phyloP scores from a whole-genome alignment of 2,329 filamentous ascomycete species.

The Metarhizium sp. region DNA sequence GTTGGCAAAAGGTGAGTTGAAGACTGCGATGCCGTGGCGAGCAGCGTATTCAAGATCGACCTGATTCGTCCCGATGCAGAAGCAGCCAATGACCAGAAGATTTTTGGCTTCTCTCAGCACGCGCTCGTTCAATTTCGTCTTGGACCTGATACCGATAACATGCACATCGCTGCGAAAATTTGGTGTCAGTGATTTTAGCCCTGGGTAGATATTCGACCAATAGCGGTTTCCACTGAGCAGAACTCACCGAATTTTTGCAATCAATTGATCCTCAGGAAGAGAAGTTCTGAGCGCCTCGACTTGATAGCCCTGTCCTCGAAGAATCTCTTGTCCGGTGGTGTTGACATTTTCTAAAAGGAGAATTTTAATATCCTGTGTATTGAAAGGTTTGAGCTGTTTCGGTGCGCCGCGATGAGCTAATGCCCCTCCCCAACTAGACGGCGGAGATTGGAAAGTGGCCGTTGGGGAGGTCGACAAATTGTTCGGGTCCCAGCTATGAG shows the following conservation, averaged over 20 bases:
- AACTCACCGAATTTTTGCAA: constrained; percentile 85
- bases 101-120: constrained; percentile 87
- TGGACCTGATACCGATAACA: constrained; percentile 95
- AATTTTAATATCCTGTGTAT: constrained; percentile 93
- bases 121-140: constrained; percentile 84
- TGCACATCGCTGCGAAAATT: constrained; percentile 64
- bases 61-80: constrained; percentile 98
- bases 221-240: background rate
- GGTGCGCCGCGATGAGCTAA: constrained; percentile 27
- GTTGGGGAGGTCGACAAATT: constrained; percentile 64
- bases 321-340: constrained; percentile 73
- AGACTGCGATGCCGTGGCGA: constrained; percentile 82
- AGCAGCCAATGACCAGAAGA: constrained; percentile 91
- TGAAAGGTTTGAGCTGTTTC: constrained; percentile 90
- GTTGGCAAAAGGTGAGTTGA: constrained; percentile 98
- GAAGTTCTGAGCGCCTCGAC: constrained; percentile 87
- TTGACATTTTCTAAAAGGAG: constrained; percentile 95
- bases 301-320: constrained; percentile 84
- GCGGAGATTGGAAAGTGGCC: constrained; percentile 64
- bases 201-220: background rate
- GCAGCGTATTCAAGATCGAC: constrained; percentile 81
- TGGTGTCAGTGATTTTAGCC: constrained; percentile 8
- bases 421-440: constrained; percentile 49
- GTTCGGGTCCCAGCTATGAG: constrained; percentile 45
- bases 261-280: constrained; percentile 83